A percentile compares a stretch with the other conserved stretches of the same genome.
Conservation (phyloP, 768 basidiomycete genomes). For the Lentinula sp. region DNA sequence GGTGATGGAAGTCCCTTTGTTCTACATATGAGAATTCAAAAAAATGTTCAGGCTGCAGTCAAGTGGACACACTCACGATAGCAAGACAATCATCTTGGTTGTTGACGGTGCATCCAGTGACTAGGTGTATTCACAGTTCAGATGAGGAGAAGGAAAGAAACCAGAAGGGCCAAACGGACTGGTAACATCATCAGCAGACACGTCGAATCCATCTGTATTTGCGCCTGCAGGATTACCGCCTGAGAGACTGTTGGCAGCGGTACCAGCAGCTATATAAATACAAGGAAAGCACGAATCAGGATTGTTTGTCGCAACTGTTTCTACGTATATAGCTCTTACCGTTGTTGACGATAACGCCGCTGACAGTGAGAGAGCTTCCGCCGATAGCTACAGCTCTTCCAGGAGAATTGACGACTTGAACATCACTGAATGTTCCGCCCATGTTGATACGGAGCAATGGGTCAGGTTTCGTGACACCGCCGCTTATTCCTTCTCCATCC, state of each 20-base stretch:
- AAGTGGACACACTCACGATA: neutral
- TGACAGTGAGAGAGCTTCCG: neutral
- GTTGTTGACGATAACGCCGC: constrained; percentile 4
- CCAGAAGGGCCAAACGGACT: neutral
- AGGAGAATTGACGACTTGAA: constrained; percentile 12
- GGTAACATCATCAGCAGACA: constrained; percentile 20
- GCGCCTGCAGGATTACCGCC: constrained; percentile 3
- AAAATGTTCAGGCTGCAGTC: neutral
- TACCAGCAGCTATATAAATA: constrained; percentile 1
- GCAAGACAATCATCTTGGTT: constrained; percentile 6
- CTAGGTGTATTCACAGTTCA: neutral
- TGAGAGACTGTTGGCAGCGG: constrained; percentile 4
- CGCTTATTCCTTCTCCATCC: constrained; percentile 10
- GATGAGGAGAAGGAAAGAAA: neutral
- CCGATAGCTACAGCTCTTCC: constrained; percentile 10
- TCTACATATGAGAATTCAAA: neutral
- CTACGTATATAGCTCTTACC: neutral
- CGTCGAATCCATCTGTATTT: constrained; percentile 8
- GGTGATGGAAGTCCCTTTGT: constrained; percentile 2
- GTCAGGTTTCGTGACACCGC: constrained; percentile 12
- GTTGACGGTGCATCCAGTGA: neutral
- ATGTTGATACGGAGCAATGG: constrained; percentile 12
- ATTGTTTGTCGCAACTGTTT: neutral
- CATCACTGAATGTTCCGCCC: constrained; percentile 11
- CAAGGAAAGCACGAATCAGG: neutral